These are phyloP conservation scores for Setaria viridis DNA, from an alignment of 202 grass and related monocot species.

Conservation along the genomic window DNA sequence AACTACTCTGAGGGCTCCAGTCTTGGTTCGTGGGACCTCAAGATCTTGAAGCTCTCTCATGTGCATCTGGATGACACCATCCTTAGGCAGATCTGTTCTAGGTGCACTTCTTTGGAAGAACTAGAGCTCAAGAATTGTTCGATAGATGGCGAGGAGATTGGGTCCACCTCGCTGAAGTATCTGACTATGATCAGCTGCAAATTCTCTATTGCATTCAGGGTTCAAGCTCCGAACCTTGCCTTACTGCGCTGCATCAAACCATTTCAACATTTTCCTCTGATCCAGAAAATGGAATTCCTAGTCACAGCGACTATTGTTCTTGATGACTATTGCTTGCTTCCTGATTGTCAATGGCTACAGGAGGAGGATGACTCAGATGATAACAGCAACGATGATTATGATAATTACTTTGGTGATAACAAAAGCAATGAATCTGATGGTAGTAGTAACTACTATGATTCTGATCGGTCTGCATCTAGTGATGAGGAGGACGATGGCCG, in stretches of 20 bases:
- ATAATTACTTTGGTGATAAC: not conserved
- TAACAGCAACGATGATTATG: not conserved
- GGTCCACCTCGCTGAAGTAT: slow-evolving; percentile 34
- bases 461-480: not conserved
- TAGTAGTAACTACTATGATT: slow-evolving; percentile 7
- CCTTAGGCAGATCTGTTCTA: slow-evolving; percentile 20
- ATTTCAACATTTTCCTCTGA: slow-evolving; percentile 19
- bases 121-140: slow-evolving; percentile 20
- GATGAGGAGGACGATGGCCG: not conserved
- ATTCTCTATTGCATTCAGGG: not conserved
- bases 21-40: not conserved
- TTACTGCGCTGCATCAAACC: slow-evolving; percentile 34
- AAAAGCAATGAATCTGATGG: not conserved
- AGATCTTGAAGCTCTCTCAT: slow-evolving; percentile 31
- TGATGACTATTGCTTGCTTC: slow-evolving; percentile 31
- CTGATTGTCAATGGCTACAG: not conserved
- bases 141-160: not conserved
- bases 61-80: not conserved
- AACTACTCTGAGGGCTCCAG: not conserved
- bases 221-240: slow-evolving; percentile 28
- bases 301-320: slow-evolving; percentile 24
- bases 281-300: slow-evolving; percentile 23
- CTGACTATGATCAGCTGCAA: slow-evolving; percentile 36
- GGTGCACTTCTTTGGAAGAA: slow-evolving; percentile 35
- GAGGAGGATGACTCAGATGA: not conserved